A percentile compares a stretch with the other conserved stretches of the same genome.
phyloP scores from a whole-genome alignment of 208 protist species.

The Leishmania tarentolae region DNA sequence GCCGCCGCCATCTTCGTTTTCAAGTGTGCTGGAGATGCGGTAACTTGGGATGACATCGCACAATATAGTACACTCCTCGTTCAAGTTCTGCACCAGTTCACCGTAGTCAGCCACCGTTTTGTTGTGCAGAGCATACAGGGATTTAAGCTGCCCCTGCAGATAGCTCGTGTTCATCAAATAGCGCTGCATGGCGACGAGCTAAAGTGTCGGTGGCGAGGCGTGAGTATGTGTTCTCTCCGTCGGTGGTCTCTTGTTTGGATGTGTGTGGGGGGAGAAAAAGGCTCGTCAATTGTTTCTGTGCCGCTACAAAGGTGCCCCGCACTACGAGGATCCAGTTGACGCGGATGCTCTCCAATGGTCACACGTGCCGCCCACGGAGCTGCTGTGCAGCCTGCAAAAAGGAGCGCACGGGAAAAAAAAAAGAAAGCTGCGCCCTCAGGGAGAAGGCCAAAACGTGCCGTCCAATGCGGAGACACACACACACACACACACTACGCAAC shows the following conservation, averaged over 20 bases:
- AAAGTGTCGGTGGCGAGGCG: background rate
- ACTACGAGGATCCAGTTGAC: background rate
- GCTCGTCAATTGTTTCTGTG: background rate
- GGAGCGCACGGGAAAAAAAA: background rate
- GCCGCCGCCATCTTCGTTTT: slow-evolving; percentile 79
- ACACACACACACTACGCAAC: background rate
- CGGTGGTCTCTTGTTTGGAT: background rate
- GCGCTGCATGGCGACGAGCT: slow-evolving; percentile 70
- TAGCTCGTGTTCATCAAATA: slow-evolving; percentile 94
- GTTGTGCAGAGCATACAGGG: slow-evolving; percentile 82
- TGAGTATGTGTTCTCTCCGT: background rate
- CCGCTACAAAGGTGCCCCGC: background rate
- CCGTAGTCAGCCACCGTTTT: slow-evolving; percentile 81
- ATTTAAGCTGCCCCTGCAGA: slow-evolving; percentile 81
- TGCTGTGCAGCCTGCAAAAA: background rate
- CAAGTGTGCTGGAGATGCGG: slow-evolving; percentile 82
- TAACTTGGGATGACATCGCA: slow-evolving; percentile 90
- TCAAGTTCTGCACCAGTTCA: slow-evolving; percentile 85
- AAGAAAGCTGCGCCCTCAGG: background rate
- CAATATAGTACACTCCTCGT: slow-evolving; percentile 85
- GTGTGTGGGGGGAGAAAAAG: background rate
- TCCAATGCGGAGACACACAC: slow-evolving; percentile 5
- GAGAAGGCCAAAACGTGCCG: background rate
- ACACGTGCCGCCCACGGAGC: background rate
- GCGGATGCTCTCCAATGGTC: background rate